Evolutionary conservation across 352 stramenopile genomes (phyloP), one percentile per base, ranked within the genome.

Genomic region (Globisporangium middletonii): DNA sequence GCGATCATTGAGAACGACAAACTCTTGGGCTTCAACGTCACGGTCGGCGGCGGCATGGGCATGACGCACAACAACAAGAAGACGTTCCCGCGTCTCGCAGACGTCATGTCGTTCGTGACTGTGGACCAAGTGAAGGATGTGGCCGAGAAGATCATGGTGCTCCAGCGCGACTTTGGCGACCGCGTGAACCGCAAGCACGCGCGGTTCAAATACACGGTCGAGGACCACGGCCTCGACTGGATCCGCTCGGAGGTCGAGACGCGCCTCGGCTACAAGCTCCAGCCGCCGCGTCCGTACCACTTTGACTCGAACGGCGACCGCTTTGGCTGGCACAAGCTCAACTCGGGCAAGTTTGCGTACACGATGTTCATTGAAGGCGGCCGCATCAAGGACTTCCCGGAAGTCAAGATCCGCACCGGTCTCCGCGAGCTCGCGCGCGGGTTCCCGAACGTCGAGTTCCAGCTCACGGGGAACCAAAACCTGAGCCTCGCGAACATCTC

Each of bases 181-280:
- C 86, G 96, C 62, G 95, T 98, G 69, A 97, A 98, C 64, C 86
- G 95, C 57, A 97, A 97, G 65, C 96, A 98, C 71, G 93, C 92
- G 16, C 92, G 96, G 52, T 98, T 98, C 86, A 99, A 99, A 89
- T 99, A 99, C 80, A 91, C 98, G 23, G 95, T 99, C 8, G 95
- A 99, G 73, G 97, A 97, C 59, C 82, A 98, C 50, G 96, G 96
- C 12, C 89, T 98, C 51, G 88, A 96, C 50, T 94, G 87, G 67
- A 99, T 99, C 79, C 85, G 79, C 11, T 81, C 71, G 4, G 79
- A 99, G 30, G 87, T 98, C 3, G 95, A 99, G 73, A 92, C 79
- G 61, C 97, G 97, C 52, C 86, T 96, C 47, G 95, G 95, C 59
- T 91, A 97, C 68, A 95, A 97, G 73, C 73, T 98, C 28, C 75